Conservation (phyloP, 441 rosid genomes). For the Codiaeum variegatum region DNA sequence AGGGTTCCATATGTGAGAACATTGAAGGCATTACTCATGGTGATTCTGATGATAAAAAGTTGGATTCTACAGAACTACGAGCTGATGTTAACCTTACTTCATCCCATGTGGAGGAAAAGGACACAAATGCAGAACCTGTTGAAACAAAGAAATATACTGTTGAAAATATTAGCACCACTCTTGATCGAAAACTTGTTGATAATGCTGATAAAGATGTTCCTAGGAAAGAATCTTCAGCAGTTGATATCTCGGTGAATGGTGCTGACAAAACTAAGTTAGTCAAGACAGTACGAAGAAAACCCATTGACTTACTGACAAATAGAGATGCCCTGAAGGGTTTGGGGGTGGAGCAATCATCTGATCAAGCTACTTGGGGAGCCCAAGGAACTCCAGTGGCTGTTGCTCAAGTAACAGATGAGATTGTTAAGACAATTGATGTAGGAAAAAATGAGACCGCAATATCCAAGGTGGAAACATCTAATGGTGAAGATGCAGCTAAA, state of each 20-base stretch:
- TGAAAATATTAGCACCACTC: slow-evolving; percentile 20
- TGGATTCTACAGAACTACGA: slow-evolving; percentile 20
- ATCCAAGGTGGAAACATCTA: slow-evolving; percentile 36
- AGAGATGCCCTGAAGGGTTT: slow-evolving; percentile 23
- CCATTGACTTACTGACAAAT: slow-evolving; percentile 28
- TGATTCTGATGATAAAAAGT: slow-evolving; percentile 30
- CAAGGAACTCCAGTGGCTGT: slow-evolving; percentile 31
- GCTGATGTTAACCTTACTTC: slow-evolving; percentile 25
- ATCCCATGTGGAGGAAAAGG: slow-evolving; percentile 31
- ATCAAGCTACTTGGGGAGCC: slow-evolving; percentile 28
- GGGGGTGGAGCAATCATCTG: slow-evolving; percentile 34
- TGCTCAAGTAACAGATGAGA: slow-evolving; percentile 34
- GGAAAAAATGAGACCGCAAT: slow-evolving; percentile 37
- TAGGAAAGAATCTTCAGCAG: slow-evolving; percentile 27
- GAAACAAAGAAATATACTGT: slow-evolving; percentile 24
- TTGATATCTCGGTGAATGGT: slow-evolving; percentile 27
- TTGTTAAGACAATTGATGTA: slow-evolving; percentile 28
- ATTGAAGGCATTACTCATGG: slow-evolving; percentile 18
- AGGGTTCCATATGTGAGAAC: slow-evolving; percentile 24
- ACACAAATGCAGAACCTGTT: slow-evolving; percentile 23
- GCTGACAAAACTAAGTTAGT: slow-evolving; percentile 24
- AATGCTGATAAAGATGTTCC: slow-evolving; percentile 25
- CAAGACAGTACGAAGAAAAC: slow-evolving; percentile 23
- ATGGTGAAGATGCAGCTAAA: slow-evolving; percentile 36
- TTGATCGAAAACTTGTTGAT: slow-evolving; percentile 20